Conservation (phyloP, 1,139 yeast species). For the Yamadazyma diddensiae region DNA sequence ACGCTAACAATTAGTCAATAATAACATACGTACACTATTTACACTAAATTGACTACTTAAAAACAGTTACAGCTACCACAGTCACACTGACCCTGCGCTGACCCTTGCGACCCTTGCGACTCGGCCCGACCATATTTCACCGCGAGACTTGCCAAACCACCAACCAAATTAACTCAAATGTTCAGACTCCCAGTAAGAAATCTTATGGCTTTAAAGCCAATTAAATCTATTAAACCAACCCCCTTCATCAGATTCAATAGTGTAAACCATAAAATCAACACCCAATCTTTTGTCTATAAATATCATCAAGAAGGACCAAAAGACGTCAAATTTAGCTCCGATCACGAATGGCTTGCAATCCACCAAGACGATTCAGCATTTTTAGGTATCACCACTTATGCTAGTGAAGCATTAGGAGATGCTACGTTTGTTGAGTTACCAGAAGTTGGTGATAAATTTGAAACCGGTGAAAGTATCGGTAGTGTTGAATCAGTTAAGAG, state of each 20-base stretch:
- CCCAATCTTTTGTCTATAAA: slow-evolving; percentile 50
- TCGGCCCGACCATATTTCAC: too few species aligned
- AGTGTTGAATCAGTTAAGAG: slow-evolving; percentile 94
- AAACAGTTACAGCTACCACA: too few species aligned
- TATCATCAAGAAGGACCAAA: slow-evolving; percentile 50
- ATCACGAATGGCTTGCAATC: slow-evolving; percentile 94
- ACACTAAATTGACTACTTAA: too few species aligned
- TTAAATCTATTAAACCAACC: too few species aligned
- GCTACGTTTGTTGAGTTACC: slow-evolving; percentile 93
- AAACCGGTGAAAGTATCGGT: slow-evolving; percentile 80
- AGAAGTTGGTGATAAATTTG: slow-evolving; percentile 64
- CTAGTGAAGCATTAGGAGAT: slow-evolving; percentile 97
- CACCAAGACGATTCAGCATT: slow-evolving; percentile 81
- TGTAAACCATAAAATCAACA: slow-evolving; percentile 46
- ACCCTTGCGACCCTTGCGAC: too few species aligned
- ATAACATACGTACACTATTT: too few species aligned
- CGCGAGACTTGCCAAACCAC: too few species aligned
- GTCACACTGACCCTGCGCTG: background rate
- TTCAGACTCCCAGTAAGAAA: too few species aligned
- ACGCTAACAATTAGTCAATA: too few species aligned
- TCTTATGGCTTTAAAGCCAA: too few species aligned
- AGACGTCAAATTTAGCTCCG: slow-evolving; percentile 69
- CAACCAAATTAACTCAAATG: too few species aligned
- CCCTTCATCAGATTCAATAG: slow-evolving; percentile 42
- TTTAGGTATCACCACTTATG: slow-evolving; percentile 91